Conservation (phyloP, 2,329 filamentous ascomycete species). For the Alternaria novae-zelandiae region DNA sequence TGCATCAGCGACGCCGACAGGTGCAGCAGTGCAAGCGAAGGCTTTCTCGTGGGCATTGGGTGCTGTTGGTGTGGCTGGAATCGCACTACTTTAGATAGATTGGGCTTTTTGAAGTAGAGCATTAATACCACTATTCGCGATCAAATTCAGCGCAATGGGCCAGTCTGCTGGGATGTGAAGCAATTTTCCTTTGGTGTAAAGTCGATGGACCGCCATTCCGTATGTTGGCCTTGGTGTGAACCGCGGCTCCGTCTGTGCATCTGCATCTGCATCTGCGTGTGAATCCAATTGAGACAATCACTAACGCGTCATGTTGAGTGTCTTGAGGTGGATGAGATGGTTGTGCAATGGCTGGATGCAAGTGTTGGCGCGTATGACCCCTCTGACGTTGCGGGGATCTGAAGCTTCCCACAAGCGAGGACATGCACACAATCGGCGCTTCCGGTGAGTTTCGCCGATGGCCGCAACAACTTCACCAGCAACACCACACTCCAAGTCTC, state of each 20-base stretch:
- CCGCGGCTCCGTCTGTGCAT: neutral
- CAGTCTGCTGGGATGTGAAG: neutral
- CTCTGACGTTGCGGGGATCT: constrained; percentile 22
- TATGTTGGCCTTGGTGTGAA: neutral
- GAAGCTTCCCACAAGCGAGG: constrained; percentile 26
- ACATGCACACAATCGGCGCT: constrained; percentile 34
- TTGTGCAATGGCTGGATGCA: neutral
- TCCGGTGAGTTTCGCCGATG: constrained; percentile 30
- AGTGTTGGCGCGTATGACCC: neutral
- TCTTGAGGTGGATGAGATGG: neutral
- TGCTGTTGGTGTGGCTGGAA: constrained; percentile 41
- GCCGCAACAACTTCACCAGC: constrained; percentile 34
- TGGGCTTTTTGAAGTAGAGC: neutral
- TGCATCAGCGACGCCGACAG: constrained; percentile 21
- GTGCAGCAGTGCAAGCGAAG: constrained; percentile 39
- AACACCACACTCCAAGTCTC: constrained; percentile 31
- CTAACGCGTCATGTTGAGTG: neutral
- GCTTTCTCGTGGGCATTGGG: constrained; percentile 44
- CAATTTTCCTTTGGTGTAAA: neutral
- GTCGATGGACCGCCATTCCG: neutral
- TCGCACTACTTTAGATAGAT: constrained; percentile 33
- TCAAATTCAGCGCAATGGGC: neutral
- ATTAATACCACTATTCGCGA: neutral
- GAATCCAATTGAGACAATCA: neutral
- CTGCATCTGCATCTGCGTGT: neutral